Evolutionary conservation across 2,329 filamentous ascomycete genomes (phyloP), one percentile per base, ranked within the genome.

Genomic region (Cadophora luteo-olivacea): DNA sequence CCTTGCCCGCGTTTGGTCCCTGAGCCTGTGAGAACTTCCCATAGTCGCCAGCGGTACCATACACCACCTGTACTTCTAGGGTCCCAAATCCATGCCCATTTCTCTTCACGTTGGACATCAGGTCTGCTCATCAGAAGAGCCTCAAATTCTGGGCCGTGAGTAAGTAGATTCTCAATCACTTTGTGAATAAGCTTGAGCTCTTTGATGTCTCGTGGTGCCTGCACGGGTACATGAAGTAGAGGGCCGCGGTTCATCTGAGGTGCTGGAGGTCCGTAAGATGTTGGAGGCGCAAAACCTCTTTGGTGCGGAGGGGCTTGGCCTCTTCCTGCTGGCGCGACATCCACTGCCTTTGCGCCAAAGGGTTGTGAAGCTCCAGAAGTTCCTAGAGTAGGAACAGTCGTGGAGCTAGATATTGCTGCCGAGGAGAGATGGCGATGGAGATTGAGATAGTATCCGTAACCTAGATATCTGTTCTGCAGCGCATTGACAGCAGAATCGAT

Each of bases 71-170:
- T 84, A 75, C 90, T 94, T 72, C 90, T 87, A 24, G 94, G 87
- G 78, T 98, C 91, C 90, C 93, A 99, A 5, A 99, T 84, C 92
- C 94, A 99, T 0, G 94, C 92, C 89, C 95, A 98, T 72, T 91
- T 94, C 78, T 97, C 92, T 69, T 97, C 92, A 51, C 85, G 86
- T 77, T 97, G 93, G 0, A 98, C 91, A 65, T 94, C 89, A 0
- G 92, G 88, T 22, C 92, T 86, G 61, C 90, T 91, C 96, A 98
- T 98, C 7, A 99, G 85, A 1, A 97, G 83, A 5, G 94, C 94
- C 80, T 99, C 96, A 69, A 97, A 97, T 76, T 96, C 93, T 0
- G 92, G 89, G 0, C 94, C 94, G 73, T 96, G 89, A 25, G 89
- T 87, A 9, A 97, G 82, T 0, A 98, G 84, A 2, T 87, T 86